Evolutionary conservation across 495 filamentous ascomycete genomes (phyloP), one percentile per base, ranked within the genome.

Genomic region (Neurospora sp.): DNA sequence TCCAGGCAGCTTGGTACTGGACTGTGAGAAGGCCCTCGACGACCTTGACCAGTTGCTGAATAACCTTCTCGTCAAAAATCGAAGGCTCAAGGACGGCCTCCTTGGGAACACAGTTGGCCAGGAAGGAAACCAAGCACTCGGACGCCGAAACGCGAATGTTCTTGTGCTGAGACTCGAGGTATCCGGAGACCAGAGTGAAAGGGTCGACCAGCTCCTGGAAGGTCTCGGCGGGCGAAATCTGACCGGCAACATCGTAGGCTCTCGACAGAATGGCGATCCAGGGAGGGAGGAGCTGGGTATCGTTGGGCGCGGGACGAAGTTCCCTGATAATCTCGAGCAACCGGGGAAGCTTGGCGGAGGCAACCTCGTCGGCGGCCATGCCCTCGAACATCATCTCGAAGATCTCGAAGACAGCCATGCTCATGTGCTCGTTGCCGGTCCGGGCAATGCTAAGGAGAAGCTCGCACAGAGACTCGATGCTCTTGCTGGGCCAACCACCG

Each of bases 211-310:
- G 81, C 76, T 94, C 94, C 73, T 90, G 88, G 78, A 98, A 97
- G 0, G 95, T 97, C 40, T 94, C 92, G 72, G 94, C 90, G 8
- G 93, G 89, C 37, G 89, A 87, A 70, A 97, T 89, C 78, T 97
- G 93, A 3, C 93, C 90, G 17, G 93, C 93, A 7, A 98, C 94
- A 81, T 98, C 94, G 79, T 97, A 97, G 3, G 93, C 96, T 81
- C 96, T 87, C 12, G 95, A 97, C 16, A 98, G 80, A 45, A 99
- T 94, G 4, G 94, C 96, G 74, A 98, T 93, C 96, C 96, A 99
- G 1, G 96, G 93, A 0, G 96, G 96, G 0, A 98, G 87, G 35
- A 98, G 85, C 81, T 97, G 94, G 0, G 94, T 93, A 82, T 99
- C 96, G 78, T 91, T 95, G 75, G 93, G 87, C 8, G 93, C 92